Percentiles rank a stretch among this genome's conserved stretches.
Conservation (phyloP, 2,329 filamentous ascomycete genomes). For the Cercospora sojina region DNA sequence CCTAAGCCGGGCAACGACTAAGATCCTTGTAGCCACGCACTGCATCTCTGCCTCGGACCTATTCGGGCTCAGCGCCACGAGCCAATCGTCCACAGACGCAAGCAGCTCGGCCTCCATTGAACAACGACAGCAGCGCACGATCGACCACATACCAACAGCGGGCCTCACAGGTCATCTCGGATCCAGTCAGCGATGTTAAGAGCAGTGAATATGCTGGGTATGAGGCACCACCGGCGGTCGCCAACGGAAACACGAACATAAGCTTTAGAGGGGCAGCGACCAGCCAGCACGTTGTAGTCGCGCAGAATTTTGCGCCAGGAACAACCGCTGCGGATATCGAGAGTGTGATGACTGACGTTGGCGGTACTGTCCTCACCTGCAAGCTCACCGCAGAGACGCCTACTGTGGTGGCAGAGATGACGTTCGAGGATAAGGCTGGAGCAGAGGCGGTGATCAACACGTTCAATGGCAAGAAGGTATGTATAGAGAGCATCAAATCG, state of each 20-base stretch:
- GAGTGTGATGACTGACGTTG: slow-evolving; percentile 67
- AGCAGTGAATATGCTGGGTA: slow-evolving; percentile 35
- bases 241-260: slow-evolving; percentile 51
- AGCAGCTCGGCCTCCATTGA: slow-evolving; percentile 19
- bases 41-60: slow-evolving; percentile 32
- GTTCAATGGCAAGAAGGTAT: slow-evolving; percentile 75
- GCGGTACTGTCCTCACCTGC: slow-evolving; percentile 65
- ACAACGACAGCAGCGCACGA: slow-evolving; percentile 41
- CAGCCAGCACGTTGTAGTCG: slow-evolving; percentile 70
- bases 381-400: slow-evolving; percentile 66
- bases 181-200: slow-evolving; percentile 30
- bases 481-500: slow-evolving; percentile 32
- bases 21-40: slow-evolving; percentile 25
- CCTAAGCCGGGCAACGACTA: not conserved
- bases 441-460: slow-evolving; percentile 72
- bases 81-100: slow-evolving; percentile 23
- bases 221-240: slow-evolving; percentile 24
- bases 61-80: slow-evolving; percentile 24
- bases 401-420: slow-evolving; percentile 74
- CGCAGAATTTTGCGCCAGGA: slow-evolving; percentile 78
- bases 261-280: slow-evolving; percentile 66
- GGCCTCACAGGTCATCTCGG: slow-evolving; percentile 24
- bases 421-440: slow-evolving; percentile 69
- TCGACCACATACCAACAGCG: slow-evolving; percentile 38
- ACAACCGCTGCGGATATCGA: slow-evolving; percentile 82